Percentiles rank a stretch among this genome's conserved stretches.
These are phyloP conservation scores for Pelargonium cotyledonis DNA, from an alignment of 441 rosid species.

Conservation along the genomic window DNA sequence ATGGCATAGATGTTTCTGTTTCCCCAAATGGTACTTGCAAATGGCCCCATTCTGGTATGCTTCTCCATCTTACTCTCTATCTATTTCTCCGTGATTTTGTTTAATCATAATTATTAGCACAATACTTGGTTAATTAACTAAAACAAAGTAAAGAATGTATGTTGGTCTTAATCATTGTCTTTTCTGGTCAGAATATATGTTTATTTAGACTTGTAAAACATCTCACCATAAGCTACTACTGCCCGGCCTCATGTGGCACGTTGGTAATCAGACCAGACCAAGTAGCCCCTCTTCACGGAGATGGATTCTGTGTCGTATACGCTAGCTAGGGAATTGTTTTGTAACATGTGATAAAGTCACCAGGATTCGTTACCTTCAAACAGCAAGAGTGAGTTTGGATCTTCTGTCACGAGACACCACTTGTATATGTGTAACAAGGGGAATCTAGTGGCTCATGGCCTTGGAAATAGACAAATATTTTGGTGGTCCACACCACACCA, in stretches of 20 bases:
- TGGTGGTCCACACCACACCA: background rate
- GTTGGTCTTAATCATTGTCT: too few relatives aligned
- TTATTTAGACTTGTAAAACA: background rate
- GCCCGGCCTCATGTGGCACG: background rate
- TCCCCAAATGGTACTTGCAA: background rate
- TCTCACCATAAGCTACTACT: background rate
- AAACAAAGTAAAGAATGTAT: background rate
- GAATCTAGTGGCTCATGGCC: background rate
- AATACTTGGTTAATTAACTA: background rate
- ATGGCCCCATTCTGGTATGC: background rate
- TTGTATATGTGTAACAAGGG: background rate
- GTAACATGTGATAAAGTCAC: background rate
- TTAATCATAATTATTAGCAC: background rate
- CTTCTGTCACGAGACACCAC: constrained; percentile 5
- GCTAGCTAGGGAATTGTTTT: background rate
- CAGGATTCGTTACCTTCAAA: background rate
- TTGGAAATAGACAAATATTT: background rate
- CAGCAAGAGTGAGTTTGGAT: background rate
- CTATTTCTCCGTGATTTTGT: too few relatives aligned
- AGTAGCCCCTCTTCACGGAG: background rate
- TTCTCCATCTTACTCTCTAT: background rate
- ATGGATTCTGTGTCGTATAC: background rate
- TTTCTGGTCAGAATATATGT: background rate
- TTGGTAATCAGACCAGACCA: background rate
- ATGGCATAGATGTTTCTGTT: background rate